Conservation (phyloP, 2,329 filamentous ascomycete genomes). For the Fusarium succisae region DNA sequence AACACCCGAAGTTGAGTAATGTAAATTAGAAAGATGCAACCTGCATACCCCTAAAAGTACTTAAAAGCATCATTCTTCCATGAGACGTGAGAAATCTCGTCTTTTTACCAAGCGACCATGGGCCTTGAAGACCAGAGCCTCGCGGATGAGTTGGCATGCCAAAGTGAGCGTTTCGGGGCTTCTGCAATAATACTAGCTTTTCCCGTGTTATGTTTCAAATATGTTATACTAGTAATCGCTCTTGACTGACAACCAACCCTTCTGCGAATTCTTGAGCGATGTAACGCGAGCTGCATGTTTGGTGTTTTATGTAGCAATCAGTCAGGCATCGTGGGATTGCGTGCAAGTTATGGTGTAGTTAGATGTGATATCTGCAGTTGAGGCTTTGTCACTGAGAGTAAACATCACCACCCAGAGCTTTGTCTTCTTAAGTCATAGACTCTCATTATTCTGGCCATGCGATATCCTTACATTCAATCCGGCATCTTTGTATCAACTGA, state of each 20-base stretch:
- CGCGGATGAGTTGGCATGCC: background rate
- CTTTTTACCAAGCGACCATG: background rate
- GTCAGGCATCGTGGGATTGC: background rate
- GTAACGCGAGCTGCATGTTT: background rate
- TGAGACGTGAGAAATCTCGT: too few relatives aligned
- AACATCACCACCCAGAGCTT: background rate
- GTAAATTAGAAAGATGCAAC: background rate
- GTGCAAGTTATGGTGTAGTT: background rate
- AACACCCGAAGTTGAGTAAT: too few relatives aligned
- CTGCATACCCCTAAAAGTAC: background rate
- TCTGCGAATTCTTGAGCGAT: background rate
- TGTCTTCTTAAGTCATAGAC: too few relatives aligned
- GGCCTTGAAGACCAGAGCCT: background rate
- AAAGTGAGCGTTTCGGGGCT: background rate
- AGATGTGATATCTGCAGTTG: too few relatives aligned
- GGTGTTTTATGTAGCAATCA: accelerated
- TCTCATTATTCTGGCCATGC: too few relatives aligned
- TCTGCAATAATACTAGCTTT: background rate
- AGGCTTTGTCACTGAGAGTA: background rate
- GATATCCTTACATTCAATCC: background rate
- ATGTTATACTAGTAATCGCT: background rate
- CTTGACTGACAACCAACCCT: accelerated
- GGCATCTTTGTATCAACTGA: background rate
- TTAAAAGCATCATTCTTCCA: background rate
- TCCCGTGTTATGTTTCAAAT: background rate